Base-by-base conservation (phyloP, 1,139 yeast genomes). In the Suhomyces terraborum region DNA sequence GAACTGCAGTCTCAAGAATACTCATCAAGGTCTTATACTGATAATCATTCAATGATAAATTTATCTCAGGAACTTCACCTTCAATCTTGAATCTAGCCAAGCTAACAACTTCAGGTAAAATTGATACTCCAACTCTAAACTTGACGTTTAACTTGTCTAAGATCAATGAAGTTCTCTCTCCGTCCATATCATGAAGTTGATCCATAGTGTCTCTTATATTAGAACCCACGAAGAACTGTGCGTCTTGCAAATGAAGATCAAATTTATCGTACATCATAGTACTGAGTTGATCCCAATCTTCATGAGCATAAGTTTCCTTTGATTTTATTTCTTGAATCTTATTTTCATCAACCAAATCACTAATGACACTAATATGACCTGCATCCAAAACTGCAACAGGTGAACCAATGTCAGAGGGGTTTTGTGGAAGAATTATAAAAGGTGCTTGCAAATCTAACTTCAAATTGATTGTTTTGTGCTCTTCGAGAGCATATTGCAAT, bases 381-480 rank as follows among this genome's bases (percentile, higher is more conserved):
- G 98, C 97, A 73, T 94, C 98, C 42, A 94, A 72, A 10, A 93
- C 80, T 4, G 93, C 91, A 46, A 95, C 96, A 0, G 97, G 95
- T 0, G 97, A 82, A 31, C 84, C 75, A 81, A 88, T 82, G 49
- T 79, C 80, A 10, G 80, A 76, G 0, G 95, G 87, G 56, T 88
- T 88, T 16, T 88, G 69, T 0, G 98, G 98, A 28, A 93, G 55
- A n/a, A 93, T 86, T 21, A 94, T 80, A 49, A 94, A 71, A 0
- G 99, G 98, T 0, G 98, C 96, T 56, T 91, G 96, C 37, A 94
- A 69, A 61, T 94, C 98, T 46, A 93, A 75, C 52, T 86, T 81
- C 19, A 91, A 78, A 56, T 88, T 84, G 38, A 91, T 68, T 0
- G 98, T 91, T 58, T 91, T 89, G 64, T 93, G 98, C 54, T 93